Conservation (phyloP, 768 basidiomycete genomes). For the Favolaschia claudopus region DNA sequence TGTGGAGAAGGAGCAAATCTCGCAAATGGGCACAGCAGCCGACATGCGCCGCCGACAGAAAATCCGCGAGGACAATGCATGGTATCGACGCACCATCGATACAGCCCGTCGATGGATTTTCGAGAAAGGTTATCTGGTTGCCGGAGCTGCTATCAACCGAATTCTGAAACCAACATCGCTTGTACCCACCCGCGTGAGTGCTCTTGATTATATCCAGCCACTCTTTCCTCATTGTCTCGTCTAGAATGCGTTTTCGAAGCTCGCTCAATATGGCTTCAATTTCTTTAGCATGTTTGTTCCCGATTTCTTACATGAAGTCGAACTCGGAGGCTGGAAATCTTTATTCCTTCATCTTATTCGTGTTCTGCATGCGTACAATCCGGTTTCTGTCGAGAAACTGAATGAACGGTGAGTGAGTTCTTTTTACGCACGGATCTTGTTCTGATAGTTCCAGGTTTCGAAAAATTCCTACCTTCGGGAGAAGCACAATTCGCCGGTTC, state of each 20-base stretch:
- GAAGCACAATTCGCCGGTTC: constrained; percentile 33
- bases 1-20: constrained; percentile 29
- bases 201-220: neutral
- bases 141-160: constrained; percentile 3
- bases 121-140: constrained; percentile 12
- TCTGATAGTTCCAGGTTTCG: constrained; percentile 18
- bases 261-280: constrained; percentile 20
- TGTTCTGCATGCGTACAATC: constrained; percentile 24
- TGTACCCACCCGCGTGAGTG: constrained; percentile 29
- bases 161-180: constrained; percentile 26
- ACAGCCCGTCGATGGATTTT: constrained; percentile 24
- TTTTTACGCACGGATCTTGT: neutral
- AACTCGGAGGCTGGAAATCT: constrained; percentile 37
- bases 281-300: constrained; percentile 28
- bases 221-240: neutral
- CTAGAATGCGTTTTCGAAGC: constrained; percentile 35
- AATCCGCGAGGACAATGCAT: constrained; percentile 19
- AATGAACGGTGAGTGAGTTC: constrained; percentile 25
- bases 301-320: constrained; percentile 38
- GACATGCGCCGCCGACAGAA: constrained; percentile 23
- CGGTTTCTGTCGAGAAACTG: constrained; percentile 15
- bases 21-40: constrained; percentile 34
- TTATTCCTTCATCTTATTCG: constrained; percentile 36
- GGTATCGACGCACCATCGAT: neutral
- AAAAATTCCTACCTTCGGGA: constrained; percentile 24